Base-by-base conservation (phyloP, 805 yeast species). In the Candida yuanshanica region DNA sequence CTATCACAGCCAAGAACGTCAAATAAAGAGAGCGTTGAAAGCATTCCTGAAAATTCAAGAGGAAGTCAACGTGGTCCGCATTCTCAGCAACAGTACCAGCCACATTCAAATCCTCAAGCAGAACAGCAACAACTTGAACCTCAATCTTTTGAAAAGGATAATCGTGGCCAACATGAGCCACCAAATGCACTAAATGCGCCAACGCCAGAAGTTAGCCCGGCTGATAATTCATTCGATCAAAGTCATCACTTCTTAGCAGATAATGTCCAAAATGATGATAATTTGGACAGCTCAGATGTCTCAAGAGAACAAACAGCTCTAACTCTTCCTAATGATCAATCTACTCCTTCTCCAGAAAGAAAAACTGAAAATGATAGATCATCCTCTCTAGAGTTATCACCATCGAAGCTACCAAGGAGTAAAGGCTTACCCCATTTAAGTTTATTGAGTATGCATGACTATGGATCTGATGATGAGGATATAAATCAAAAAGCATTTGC, bases 181-280 rank as follows among this genome's bases (percentile, higher is more conserved):
- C 33, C 20, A 12, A 17, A 38, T 10, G n/a, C n/a, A n/a, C n/a
- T n/a, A n/a, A n/a, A n/a, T 14, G 31, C 10, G 8, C 31, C 31
- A 5, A 27, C 7, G 3, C 31, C 18, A 6, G 18, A 27, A 5
- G 18, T 4, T 4, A 27, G 9, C 10, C 16, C 31, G n/a, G 17
- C 31, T 27, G 18, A 27, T 18, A 14, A 18, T 13, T 27, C 31
- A 27, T 14, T 27, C 18, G 16, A 27, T 14, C 31, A 27, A 27
- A 37, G 39, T 20, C 60, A 48, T 27, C 60, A 55, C 38, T 55
- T 43, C 24, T 34, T 55, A 10, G 60, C 60, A 11, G 60, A 55
- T 17, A 53, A 50, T 20, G 37, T 40, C 7, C 27, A 43, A 4
- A 44, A 31, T 6, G 50, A 52, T 18, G 48, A 46, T 26, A 29